Evolutionary conservation across 2,329 filamentous ascomycete species (phyloP).

Genomic region (Paecilomyces variotii): DNA sequence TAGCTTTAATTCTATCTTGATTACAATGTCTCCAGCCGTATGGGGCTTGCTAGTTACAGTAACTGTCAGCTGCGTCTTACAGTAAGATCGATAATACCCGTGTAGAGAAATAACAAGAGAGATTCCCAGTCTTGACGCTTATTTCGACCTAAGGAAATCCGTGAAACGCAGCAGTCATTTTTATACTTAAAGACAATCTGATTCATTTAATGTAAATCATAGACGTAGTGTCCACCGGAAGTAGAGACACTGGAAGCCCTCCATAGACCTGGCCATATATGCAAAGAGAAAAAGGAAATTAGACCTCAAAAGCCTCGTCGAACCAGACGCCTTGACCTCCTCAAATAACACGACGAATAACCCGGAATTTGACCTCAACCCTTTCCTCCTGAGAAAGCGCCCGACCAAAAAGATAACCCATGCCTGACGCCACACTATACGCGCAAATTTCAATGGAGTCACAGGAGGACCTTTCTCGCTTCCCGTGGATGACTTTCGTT

Average conservation of each 20-base stretch:
- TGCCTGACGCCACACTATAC: not conserved
- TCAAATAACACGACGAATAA: not conserved
- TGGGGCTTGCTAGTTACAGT: no score
- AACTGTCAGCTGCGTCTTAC: no score
- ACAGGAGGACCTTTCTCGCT: conserved; percentile 64
- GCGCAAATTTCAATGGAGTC: conserved; percentile 6
- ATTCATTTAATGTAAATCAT: not conserved
- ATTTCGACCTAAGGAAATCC: not conserved
- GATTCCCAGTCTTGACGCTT: not conserved
- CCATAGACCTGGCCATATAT: not conserved
- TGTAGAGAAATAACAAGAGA: not conserved
- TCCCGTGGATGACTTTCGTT: conserved; percentile 71
- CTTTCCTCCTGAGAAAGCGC: conserved; percentile 1
- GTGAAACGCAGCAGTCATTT: not conserved
- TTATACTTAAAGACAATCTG: not conserved
- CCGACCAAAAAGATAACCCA: not conserved
- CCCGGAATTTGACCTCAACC: not conserved
- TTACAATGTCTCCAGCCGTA: no score
- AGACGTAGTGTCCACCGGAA: not conserved
- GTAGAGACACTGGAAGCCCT: not conserved
- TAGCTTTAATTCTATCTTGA: no score
- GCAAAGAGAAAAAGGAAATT: not conserved
- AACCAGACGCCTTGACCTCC: not conserved
- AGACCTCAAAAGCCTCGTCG: not conserved
- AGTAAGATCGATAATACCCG: not conserved